These are phyloP conservation scores for Crucihimalaya himalaica DNA, from an alignment of 345 rosid species.

Conservation along the genomic window DNA sequence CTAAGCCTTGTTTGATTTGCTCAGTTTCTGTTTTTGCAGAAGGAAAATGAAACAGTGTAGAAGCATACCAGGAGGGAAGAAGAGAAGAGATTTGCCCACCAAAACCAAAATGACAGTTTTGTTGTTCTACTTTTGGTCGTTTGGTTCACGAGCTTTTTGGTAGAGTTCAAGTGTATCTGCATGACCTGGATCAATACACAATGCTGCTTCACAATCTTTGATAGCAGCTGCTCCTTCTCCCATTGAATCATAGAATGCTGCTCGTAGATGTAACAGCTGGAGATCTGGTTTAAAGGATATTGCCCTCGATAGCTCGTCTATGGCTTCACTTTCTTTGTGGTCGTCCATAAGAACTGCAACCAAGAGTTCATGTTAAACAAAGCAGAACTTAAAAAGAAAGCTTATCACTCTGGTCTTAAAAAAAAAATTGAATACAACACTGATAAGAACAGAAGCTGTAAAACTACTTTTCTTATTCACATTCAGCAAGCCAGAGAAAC, in stretches of 20 bases:
- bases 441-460: not conserved
- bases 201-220: conserved; percentile 96
- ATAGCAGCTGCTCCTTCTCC: conserved; percentile 56
- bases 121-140: conserved; percentile 33
- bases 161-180: conserved; percentile 67
- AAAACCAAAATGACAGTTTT: conserved; percentile 25
- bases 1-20: conserved; percentile 17
- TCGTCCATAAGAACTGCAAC: conserved; percentile 92
- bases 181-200: conserved; percentile 77
- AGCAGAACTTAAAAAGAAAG: not conserved
- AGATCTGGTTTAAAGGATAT: conserved; percentile 90
- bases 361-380: conserved; percentile 13
- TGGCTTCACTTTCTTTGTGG: conserved; percentile 88
- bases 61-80: conserved; percentile 42
- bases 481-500: conserved; percentile 5
- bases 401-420: not conserved
- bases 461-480: not conserved
- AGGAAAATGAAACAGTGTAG: conserved; percentile 39
- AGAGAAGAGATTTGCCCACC: conserved; percentile 27
- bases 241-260: conserved; percentile 88
- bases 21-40: conserved; percentile 30
- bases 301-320: conserved; percentile 77
- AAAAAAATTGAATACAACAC: not conserved
- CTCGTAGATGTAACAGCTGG: conserved; percentile 88
- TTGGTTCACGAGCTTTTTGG: conserved; percentile 50